phyloP scores from a whole-genome alignment of 2,329 filamentous ascomycete species.

The Botrytis galanthina region DNA sequence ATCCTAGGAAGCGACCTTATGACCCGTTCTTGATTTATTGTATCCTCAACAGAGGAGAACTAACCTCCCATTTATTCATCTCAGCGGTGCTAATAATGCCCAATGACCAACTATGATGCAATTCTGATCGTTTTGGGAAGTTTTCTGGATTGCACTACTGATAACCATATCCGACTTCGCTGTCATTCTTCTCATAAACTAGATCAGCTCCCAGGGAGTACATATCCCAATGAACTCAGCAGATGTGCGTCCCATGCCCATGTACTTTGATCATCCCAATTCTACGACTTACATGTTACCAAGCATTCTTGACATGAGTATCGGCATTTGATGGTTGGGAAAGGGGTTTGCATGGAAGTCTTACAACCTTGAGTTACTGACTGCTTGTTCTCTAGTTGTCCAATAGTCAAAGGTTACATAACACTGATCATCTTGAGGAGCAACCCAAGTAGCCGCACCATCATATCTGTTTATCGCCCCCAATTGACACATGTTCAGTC shows the following conservation, averaged over 20 bases:
- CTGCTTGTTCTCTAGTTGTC: slow-evolving; percentile 4
- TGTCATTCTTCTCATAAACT: not conserved
- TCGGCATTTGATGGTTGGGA: slow-evolving; percentile 14
- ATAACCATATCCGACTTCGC: not conserved
- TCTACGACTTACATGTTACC: slow-evolving; percentile 1
- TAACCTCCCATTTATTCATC: not conserved
- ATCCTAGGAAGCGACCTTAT: slow-evolving; percentile 10
- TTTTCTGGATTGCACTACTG: not conserved
- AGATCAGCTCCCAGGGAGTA: not conserved
- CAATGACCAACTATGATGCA: slow-evolving; percentile 10
- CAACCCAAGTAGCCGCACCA: not conserved
- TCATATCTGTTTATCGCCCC: slow-evolving; percentile 12
- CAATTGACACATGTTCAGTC: not conserved
- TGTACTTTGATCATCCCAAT: slow-evolving; percentile 2
- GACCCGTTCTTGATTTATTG: not conserved
- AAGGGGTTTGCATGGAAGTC: slow-evolving; percentile 12
- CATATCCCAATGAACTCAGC: not conserved
- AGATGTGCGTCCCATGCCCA: not conserved
- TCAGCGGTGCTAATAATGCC: not conserved
- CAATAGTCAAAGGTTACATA: slow-evolving; percentile 2
- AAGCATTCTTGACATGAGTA: not conserved
- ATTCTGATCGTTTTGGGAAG: not conserved
- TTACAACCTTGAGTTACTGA: slow-evolving; percentile 8
- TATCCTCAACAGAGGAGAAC: not conserved
- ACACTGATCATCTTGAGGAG: not conserved